Percentiles rank a stretch among this genome's conserved stretches.
Conservation (phyloP, 2,329 filamentous ascomycete species). For the Alternaria panax region DNA sequence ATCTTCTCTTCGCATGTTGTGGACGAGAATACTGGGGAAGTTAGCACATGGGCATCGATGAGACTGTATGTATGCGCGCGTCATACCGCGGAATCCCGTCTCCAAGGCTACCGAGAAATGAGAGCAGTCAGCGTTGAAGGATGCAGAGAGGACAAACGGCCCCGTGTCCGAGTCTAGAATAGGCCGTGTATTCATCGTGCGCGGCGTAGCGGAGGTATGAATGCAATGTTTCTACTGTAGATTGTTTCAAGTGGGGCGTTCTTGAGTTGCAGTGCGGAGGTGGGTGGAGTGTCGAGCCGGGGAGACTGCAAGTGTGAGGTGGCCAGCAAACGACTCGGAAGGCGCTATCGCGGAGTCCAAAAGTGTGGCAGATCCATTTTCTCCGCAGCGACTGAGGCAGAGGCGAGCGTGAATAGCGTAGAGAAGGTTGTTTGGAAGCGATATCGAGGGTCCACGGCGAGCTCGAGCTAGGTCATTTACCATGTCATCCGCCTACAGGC, state of each 20-base stretch:
- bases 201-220: not conserved
- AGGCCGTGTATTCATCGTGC: slow-evolving; percentile 83
- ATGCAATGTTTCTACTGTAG: not conserved
- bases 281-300: slow-evolving; percentile 8
- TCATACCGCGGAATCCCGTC: slow-evolving; percentile 81
- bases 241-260: slow-evolving; percentile 19
- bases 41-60: slow-evolving; percentile 30
- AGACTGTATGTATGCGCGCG: not conserved
- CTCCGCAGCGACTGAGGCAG: slow-evolving; percentile 22
- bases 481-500: slow-evolving; percentile 22
- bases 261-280: slow-evolving; percentile 16
- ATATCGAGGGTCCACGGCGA: slow-evolving; percentile 16
- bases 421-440: slow-evolving; percentile 6
- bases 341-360: slow-evolving; percentile 11
- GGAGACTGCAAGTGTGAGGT: slow-evolving; percentile 8
- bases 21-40: slow-evolving; percentile 40
- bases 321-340: slow-evolving; percentile 25
- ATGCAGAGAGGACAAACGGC: slow-evolving; percentile 78
- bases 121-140: slow-evolving; percentile 84
- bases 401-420: slow-evolving; percentile 7
- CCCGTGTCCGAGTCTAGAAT: slow-evolving; percentile 79
- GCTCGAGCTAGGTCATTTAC: slow-evolving; percentile 12
- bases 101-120: slow-evolving; percentile 89
- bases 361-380: slow-evolving; percentile 37
- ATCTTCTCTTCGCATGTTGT: slow-evolving; percentile 40